Conservation (phyloP, 495 filamentous ascomycete genomes). For the Mycothermus thermophilus region DNA sequence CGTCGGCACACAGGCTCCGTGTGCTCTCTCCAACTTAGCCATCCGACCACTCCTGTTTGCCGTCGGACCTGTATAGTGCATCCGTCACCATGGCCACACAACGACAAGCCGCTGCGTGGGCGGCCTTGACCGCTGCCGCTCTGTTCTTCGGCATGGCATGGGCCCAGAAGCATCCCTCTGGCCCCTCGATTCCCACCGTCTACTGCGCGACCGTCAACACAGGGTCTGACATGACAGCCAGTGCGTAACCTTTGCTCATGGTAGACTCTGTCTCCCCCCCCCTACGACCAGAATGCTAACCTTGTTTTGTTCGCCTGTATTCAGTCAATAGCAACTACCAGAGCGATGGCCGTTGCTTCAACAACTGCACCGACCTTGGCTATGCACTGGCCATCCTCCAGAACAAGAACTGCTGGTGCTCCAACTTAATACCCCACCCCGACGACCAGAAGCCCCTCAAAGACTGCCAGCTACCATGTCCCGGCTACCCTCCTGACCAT, state of each 20-base stretch:
- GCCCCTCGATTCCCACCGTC: background rate
- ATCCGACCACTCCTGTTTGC: too few species aligned
- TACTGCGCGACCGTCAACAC: background rate
- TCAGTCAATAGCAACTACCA: constrained; percentile 31
- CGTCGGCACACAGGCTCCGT: too few species aligned
- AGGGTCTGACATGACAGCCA: background rate
- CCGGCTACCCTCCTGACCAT: constrained; percentile 26
- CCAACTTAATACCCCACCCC: constrained; percentile 21
- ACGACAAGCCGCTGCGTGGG: background rate
- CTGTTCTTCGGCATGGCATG: background rate
- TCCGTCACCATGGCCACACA: background rate
- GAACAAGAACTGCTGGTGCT: constrained; percentile 30
- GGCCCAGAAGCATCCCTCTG: too few species aligned
- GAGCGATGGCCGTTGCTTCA: constrained; percentile 31
- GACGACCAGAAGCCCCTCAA: constrained; percentile 17
- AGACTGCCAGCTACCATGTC: constrained; percentile 24
- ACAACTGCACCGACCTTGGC: constrained; percentile 19
- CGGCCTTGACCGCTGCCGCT: background rate
- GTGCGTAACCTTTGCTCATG: background rate
- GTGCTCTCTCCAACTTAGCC: too few species aligned
- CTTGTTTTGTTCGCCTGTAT: too few species aligned
- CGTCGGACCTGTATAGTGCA: too few species aligned
- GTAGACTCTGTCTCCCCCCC: background rate
- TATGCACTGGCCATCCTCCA: constrained; percentile 31
- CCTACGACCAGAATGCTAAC: too few species aligned